phyloP scores from a whole-genome alignment of 441 rosid genomes.

The Cnidoscolus chayamansa region DNA sequence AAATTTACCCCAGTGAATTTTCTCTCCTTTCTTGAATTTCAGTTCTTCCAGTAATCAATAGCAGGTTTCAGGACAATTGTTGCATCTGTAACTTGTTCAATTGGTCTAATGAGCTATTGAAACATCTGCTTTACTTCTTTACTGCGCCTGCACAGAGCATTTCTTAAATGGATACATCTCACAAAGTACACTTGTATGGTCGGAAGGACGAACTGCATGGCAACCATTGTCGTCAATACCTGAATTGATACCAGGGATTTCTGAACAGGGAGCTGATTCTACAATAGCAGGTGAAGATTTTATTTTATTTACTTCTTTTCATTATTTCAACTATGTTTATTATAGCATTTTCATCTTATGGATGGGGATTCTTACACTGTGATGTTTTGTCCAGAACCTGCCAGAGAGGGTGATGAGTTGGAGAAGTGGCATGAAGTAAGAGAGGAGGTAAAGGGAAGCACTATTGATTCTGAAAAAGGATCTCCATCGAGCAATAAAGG shows the following conservation, averaged over 20 bases:
- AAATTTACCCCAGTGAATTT: conserved; percentile 27
- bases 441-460: conserved; percentile 23
- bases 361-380: conserved; percentile 14
- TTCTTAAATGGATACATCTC: conserved; percentile 64
- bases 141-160: conserved; percentile 74
- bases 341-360: conserved; percentile 1
- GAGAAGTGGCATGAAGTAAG: conserved; percentile 20
- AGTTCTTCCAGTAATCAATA: conserved; percentile 27
- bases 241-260: conserved; percentile 48
- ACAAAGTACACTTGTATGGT: conserved; percentile 75
- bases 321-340: not conserved
- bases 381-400: conserved; percentile 31
- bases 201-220: conserved; percentile 79
- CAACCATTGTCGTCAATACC: conserved; percentile 71
- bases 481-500: conserved; percentile 29
- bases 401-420: conserved; percentile 19
- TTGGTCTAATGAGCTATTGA: conserved; percentile 47
- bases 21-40: conserved; percentile 30
- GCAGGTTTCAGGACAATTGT: conserved; percentile 40
- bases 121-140: conserved; percentile 45
- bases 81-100: conserved; percentile 38
- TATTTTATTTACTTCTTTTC: not conserved
- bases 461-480: conserved; percentile 23
- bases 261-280: conserved; percentile 32
- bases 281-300: conserved; percentile 38